Evolutionary conservation across 2,329 filamentous ascomycete genomes (phyloP), one percentile per base, ranked within the genome.

Genomic region (Paraconiothyrium sp.): DNA sequence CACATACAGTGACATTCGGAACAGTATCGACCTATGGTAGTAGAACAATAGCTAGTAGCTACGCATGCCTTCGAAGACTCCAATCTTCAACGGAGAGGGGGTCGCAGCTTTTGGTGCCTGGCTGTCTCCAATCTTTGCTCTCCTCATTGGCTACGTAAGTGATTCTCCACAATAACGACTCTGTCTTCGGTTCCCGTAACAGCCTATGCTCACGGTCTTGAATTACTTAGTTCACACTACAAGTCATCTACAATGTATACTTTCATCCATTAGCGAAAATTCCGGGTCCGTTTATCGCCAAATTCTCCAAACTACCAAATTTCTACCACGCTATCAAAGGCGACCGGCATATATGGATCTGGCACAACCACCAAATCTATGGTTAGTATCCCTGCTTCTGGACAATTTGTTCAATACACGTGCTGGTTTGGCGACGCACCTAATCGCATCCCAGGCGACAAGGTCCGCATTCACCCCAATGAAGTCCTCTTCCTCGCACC

Each of bases 271-370:
- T 67, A 7, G 39, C 60, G 20, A 54, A 58, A 0, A 27, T 22
- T 13, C 65, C 63, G 3, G 65, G 65, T 8, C 63, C 65, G 2
- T 54, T 66, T 14, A 10, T 60, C 14, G 58, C 56, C 30, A 44
- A 47, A 35, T 52, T 67, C 3, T 62, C 58, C 7, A 39, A 11
- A 14, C n/a, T 61, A 2, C 65, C 65, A 11, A 58, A 54, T 20
- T 65, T 64, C 46, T 66, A 64, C 46, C 63, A 67, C 35, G 60
- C 63, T 9, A 13, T 48, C 14, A 66, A 64, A 57, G 65, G 65
- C 20, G 57, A 63, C 22, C 56, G 61, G 1, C 65, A 67, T 37
- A 37, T 65, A 3, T 67, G 63, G 63, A 49, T 65, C 13, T 65
- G 62, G 64, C 62, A 61, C 16, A 47, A 47, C 43, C 43, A 47